phyloP scores from a whole-genome alignment of 305 asterid species.

The Fraxinus paxiana region DNA sequence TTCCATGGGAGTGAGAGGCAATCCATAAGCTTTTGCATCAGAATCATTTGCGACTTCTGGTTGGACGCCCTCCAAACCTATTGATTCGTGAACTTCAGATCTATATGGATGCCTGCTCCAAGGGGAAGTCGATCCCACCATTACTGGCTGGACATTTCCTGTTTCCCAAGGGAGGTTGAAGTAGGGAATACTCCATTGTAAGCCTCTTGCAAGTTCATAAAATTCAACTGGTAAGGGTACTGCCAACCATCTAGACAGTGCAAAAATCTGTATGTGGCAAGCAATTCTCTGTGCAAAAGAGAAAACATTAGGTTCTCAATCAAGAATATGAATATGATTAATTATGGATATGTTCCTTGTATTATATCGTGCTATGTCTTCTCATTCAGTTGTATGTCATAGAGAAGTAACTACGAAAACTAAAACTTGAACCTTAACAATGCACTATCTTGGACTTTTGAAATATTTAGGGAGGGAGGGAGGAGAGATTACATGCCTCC shows the following conservation, averaged over 20 bases:
- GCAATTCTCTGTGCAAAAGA: constrained; percentile 63
- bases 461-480: neutral
- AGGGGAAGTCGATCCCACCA: constrained; percentile 58
- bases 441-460: neutral
- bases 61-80: constrained; percentile 30
- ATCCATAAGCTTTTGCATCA: constrained; percentile 47
- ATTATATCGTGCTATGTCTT: neutral
- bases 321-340: neutral
- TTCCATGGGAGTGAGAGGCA: constrained; percentile 73
- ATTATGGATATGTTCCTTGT: neutral
- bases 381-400: neutral
- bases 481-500: neutral
- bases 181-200: constrained; percentile 91
- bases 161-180: constrained; percentile 85
- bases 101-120: constrained; percentile 36
- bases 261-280: constrained; percentile 80
- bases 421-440: neutral
- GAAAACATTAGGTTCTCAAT: constrained; percentile 10
- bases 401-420: neutral
- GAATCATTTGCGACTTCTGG: constrained; percentile 38
- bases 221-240: constrained; percentile 76
- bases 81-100: constrained; percentile 37
- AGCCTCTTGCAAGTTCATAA: constrained; percentile 71
- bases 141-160: constrained; percentile 24
- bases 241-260: constrained; percentile 71